phyloP scores from a whole-genome alignment of 2,329 filamentous ascomycete species.

The Daldinia sp. region DNA sequence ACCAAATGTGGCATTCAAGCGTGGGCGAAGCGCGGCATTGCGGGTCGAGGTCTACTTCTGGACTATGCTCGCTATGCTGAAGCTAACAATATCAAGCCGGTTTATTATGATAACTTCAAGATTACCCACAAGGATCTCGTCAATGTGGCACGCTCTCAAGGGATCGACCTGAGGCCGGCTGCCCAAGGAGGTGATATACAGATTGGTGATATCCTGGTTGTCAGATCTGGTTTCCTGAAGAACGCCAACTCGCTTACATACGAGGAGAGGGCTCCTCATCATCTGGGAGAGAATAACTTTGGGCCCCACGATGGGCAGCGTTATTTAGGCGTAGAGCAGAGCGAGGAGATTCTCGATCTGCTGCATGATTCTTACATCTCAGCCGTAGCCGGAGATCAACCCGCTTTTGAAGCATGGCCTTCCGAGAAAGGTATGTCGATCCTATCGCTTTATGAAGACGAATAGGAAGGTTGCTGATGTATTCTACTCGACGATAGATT shows the following conservation, averaged over 20 bases:
- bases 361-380: conserved; percentile 34
- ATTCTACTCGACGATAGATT: conserved; percentile 6
- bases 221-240: conserved; percentile 29
- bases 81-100: conserved; percentile 23
- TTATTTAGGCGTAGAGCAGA: conserved; percentile 32
- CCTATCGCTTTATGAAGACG: not conserved
- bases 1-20: conserved; percentile 31
- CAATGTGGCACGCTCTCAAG: conserved; percentile 17
- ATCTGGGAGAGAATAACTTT: conserved; percentile 10
- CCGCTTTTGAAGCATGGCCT: conserved; percentile 33
- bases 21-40: conserved; percentile 27
- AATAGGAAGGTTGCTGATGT: not conserved
- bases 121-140: conserved; percentile 26
- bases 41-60: conserved; percentile 28
- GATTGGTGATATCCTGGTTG: conserved; percentile 27
- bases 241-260: conserved; percentile 24
- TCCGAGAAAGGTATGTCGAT: conserved; percentile 19
- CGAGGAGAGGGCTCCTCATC: conserved; percentile 20
- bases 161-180: conserved; percentile 24
- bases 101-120: conserved; percentile 22
- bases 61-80: conserved; percentile 30
- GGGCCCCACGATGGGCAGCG: conserved; percentile 27
- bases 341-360: conserved; percentile 32
- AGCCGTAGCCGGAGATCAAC: conserved; percentile 29
- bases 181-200: conserved; percentile 24